Evolutionary conservation across 2,329 filamentous ascomycete genomes (phyloP), one percentile per base, ranked within the genome.

Genomic region (Ascomycota sp.): DNA sequence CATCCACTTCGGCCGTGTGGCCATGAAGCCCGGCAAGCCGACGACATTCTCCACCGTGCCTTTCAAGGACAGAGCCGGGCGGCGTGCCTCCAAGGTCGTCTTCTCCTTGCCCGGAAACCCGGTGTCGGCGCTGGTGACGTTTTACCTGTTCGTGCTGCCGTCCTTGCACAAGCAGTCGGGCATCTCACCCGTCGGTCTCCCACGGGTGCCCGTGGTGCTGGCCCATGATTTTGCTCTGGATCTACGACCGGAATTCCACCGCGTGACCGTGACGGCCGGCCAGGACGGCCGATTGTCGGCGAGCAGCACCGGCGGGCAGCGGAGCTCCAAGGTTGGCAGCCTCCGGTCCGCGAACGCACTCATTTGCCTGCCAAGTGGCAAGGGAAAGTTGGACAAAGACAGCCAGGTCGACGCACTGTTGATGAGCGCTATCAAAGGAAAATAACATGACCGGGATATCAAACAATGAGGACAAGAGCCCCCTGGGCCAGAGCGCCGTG

Each of bases 11-110:
- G 89, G 89, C 21, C 76, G 89, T 3, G 89, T 98, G 3, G 70
- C 76, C 35, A 95, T 98, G 89, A 98, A 98, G 59, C 89, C 89
- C 0, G 89, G 89, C 5, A 98, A 95, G 55, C 89, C 89, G 2
- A 93, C 84, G 0, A 98, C 89, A 0, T 98, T 98, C 52, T 89
- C 89, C 2, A 93, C 82, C 0, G 67, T 95, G 0, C 74, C 80
- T 1, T 60, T 67, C 29, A 74, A 73, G 51, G 60, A 68, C 38
- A 66, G 67, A 39, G 48, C 46, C 2, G 69, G 72, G 13, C 58
- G 67, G 29, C 64, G 72, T 31, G 53, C 70, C 21, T 58, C 57
- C 2, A 83, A 79, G 48, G 64, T 76, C 37, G 70, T 98, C 41
- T 98, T 98, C 56, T 80, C 81, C 0, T 64, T 98, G 0, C 89